Conservation (phyloP, 2,329 filamentous ascomycete species). For the Emericellopsis atlantica region DNA sequence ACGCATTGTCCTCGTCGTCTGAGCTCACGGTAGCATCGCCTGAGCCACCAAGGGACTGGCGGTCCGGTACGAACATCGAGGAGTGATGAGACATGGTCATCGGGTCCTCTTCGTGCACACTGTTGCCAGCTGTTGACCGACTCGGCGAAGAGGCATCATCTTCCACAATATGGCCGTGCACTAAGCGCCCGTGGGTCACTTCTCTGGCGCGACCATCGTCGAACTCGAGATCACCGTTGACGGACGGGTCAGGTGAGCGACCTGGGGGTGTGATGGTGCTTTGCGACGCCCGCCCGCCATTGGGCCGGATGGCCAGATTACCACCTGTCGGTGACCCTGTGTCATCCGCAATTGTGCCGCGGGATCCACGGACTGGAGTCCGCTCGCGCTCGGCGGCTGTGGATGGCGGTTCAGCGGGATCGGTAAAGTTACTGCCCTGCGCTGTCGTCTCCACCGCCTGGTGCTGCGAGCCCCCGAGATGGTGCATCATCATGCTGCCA, state of each 20-base stretch:
- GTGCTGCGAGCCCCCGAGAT: conserved; percentile 48
- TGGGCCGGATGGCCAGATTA: conserved; percentile 1
- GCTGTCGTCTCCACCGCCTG: conserved; percentile 24
- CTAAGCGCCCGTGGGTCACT: conserved; percentile 79
- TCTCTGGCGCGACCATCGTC: conserved; percentile 75
- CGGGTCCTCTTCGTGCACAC: conserved; percentile 58
- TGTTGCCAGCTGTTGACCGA: conserved; percentile 57
- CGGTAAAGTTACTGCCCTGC: conserved; percentile 7
- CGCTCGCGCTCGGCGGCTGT: conserved; percentile 8
- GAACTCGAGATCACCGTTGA: conserved; percentile 38
- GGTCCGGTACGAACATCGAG: conserved; percentile 60
- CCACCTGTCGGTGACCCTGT: conserved; percentile 28
- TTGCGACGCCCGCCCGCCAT: conserved; percentile 2
- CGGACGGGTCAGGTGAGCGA: conserved; percentile 11
- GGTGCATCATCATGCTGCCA: conserved; percentile 64
- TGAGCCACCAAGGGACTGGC: conserved; percentile 64
- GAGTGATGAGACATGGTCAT: conserved; percentile 76
- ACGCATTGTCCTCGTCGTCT: conserved; percentile 88
- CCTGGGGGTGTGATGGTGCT: conserved; percentile 9
- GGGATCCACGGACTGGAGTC: conserved; percentile 13
- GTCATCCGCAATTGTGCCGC: conserved; percentile 22
- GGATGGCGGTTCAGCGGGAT: conserved; percentile 13
- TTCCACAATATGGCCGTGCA: conserved; percentile 91
- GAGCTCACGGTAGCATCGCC: conserved; percentile 72
- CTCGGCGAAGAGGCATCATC: conserved; percentile 69